Evolutionary conservation across 805 yeast genomes (phyloP).

Genomic region (Starmera dryadoides): DNA sequence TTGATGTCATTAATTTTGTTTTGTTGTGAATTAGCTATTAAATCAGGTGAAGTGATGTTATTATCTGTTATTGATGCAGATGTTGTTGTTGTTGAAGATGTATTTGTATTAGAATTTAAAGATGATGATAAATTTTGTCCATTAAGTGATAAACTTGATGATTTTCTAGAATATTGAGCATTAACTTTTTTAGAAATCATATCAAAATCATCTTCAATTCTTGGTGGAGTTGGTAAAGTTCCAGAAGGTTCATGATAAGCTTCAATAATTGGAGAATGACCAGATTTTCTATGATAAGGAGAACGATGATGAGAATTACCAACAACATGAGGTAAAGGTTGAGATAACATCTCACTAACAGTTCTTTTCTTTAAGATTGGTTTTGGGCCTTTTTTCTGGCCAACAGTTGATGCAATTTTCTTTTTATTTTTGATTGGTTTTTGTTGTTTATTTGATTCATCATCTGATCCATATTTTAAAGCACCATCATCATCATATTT

Average conservation of each 20-base stretch:
- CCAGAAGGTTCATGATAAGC: neutral
- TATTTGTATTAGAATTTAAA: neutral
- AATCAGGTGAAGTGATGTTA: neutral
- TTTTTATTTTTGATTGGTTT: slow-evolving; percentile 17
- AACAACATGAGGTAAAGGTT: slow-evolving; percentile 27
- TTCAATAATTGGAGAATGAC: slow-evolving; percentile 6
- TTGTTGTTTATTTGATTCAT: slow-evolving; percentile 23
- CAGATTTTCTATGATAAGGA: neutral
- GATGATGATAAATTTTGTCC: neutral
- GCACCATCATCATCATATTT: slow-evolving; percentile 7
- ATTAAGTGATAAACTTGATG: neutral
- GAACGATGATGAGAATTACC: neutral
- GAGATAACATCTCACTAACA: slow-evolving; percentile 72
- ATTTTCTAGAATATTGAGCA: slow-evolving; percentile 15
- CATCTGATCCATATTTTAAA: slow-evolving; percentile 31
- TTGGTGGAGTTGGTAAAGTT: slow-evolving; percentile 17
- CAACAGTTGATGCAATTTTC: slow-evolving; percentile 9
- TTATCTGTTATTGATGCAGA: neutral
- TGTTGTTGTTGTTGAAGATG: neutral
- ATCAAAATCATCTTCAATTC: slow-evolving; percentile 20
- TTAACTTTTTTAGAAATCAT: slow-evolving; percentile 18
- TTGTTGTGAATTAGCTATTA: neutral
- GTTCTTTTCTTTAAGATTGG: slow-evolving; percentile 87
- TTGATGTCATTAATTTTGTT: slow-evolving; percentile 1
- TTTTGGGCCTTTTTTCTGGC: slow-evolving; percentile 39